Evolutionary conservation across 352 stramenopile species (phyloP).

Genomic region (Pseudoperonospora humuli): DNA sequence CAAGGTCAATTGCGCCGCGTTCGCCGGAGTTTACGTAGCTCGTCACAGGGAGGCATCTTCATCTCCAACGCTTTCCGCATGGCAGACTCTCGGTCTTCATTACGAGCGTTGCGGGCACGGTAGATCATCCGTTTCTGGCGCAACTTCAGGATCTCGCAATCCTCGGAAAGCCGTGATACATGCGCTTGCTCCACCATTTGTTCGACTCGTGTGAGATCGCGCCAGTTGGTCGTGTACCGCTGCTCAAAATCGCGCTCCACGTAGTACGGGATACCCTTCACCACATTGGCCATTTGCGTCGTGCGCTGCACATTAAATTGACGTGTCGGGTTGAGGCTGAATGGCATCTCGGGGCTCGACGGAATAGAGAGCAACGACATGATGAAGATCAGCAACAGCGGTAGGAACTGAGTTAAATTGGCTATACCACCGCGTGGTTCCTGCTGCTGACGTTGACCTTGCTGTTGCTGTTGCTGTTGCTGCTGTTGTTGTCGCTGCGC

Average conservation of each 20-base stretch:
- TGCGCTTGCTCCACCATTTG: slow-evolving; percentile 84
- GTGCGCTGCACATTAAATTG: slow-evolving; percentile 70
- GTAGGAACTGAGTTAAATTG: slow-evolving; percentile 75
- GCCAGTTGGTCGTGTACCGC: slow-evolving; percentile 81
- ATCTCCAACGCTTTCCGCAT: slow-evolving; percentile 78
- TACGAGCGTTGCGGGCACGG: slow-evolving; percentile 67
- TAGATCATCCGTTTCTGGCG: slow-evolving; percentile 87
- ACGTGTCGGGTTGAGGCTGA: slow-evolving; percentile 71
- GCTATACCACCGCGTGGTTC: slow-evolving; percentile 34
- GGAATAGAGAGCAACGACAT: slow-evolving; percentile 77
- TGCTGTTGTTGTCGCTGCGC: too few relatives aligned
- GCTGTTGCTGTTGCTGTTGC: slow-evolving; percentile 43
- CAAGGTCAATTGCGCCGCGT: slow-evolving; percentile 44
- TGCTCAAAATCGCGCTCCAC: slow-evolving; percentile 81
- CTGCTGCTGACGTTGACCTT: slow-evolving; percentile 23
- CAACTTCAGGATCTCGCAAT: slow-evolving; percentile 73
- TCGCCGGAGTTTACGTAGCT: slow-evolving; percentile 60
- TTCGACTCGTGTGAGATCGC: slow-evolving; percentile 76
- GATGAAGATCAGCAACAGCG: slow-evolving; percentile 80
- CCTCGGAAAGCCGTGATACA: slow-evolving; percentile 58
- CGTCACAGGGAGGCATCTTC: slow-evolving; percentile 79
- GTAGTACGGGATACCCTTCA: slow-evolving; percentile 85
- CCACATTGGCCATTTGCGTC: slow-evolving; percentile 77
- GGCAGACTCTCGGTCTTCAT: slow-evolving; percentile 59
- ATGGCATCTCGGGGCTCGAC: slow-evolving; percentile 59